Evolutionary conservation across 2,329 filamentous ascomycete species (phyloP).

Genomic region (Teratosphaeria nubilosa): DNA sequence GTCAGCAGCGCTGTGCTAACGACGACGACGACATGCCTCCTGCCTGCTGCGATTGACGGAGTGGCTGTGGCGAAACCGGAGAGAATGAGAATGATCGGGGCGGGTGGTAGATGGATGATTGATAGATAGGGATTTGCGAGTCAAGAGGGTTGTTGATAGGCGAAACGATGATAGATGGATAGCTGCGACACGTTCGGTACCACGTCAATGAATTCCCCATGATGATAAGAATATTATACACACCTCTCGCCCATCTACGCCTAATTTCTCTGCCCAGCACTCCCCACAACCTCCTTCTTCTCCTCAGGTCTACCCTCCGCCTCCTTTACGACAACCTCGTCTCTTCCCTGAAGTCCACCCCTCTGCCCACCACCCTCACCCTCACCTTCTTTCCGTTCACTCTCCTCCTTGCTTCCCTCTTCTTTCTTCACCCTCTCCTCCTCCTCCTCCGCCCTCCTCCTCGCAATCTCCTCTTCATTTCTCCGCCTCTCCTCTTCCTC

Average conservation of each 20-base stretch:
- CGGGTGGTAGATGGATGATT: too few species aligned
- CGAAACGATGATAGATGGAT: neutral
- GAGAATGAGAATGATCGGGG: too few species aligned
- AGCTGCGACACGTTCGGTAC: neutral
- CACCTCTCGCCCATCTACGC: neutral
- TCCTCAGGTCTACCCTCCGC: neutral
- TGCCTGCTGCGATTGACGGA: too few species aligned
- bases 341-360: neutral
- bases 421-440: constrained; percentile 9
- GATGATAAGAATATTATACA: neutral
- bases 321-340: neutral
- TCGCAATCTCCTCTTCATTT: constrained; percentile 19
- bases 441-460: constrained; percentile 18
- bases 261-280: neutral
- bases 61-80: too few species aligned
- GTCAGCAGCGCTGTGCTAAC: too few species aligned
- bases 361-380: neutral
- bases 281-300: neutral
- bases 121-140: too few species aligned
- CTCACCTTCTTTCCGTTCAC: constrained; percentile 3
- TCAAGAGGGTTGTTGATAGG: too few species aligned
- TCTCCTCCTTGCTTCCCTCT: constrained; percentile 12
- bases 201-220: neutral
- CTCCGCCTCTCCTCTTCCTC: constrained; percentile 29
- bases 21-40: too few species aligned